Base-by-base conservation (phyloP, 73 alveolate species). In the Uronychia binucleata region DNA sequence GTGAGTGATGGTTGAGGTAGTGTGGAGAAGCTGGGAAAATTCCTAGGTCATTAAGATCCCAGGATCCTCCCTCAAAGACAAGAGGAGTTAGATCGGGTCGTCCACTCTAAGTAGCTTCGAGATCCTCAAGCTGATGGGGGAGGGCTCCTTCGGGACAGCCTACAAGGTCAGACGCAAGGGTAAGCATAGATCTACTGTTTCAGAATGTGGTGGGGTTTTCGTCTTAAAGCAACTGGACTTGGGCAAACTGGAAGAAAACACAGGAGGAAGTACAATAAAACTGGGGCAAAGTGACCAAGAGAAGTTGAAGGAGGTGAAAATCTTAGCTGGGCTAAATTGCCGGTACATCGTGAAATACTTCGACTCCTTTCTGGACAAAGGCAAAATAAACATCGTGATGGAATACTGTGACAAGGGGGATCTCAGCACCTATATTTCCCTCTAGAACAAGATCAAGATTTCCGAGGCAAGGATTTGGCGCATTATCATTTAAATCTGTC, bases 351-450 rank as follows among this genome's bases (percentile, higher is more conserved):
- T 96, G 11, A 91, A 95, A 82, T 97, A 97, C 81, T 92, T 82
- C 59, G 99, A 95, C 79, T 94, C 98, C 28, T 97, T 96, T 77
- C 92, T 91, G 67, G 97, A 94, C 59, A 88, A 94, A 75, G 83
- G 88, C 30, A 80, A 86, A 74, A 86, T 97, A 58, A 92, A 93
- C 83, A 97, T 97, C 60, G 95, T 97, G 32, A 96, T 97, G 99
- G 99, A 98, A 88, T 98, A 88, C 91, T 97, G 99, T 76, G 99
- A 97, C 86, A 85, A 91, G 77, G 99, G 99, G 28, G 99, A 94
- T 83, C 85, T 96, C 46, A 90, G 91, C 31, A 84, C 88, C 28
- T 96, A 46, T 19, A 46, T 46, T 75, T 82, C 76, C 95, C 28
- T 90, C 85, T 79, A 88, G 95, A 77, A 74, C 86, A 60, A 92